Conservation (phyloP, 2,329 filamentous ascomycete species). For the Plenodomus lindquistii region DNA sequence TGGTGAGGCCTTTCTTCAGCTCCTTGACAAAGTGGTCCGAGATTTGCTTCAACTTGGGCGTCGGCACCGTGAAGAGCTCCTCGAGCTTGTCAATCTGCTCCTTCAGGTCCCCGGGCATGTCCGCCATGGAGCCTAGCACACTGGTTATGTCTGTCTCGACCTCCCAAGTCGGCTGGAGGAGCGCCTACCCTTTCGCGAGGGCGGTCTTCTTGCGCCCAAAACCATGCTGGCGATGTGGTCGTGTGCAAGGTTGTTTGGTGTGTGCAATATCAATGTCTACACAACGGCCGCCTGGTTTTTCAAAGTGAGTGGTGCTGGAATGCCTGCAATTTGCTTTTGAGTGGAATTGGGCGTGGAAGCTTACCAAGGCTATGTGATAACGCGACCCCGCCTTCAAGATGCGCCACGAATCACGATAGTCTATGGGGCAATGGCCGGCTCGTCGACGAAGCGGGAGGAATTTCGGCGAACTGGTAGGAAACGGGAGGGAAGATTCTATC, state of each 20-base stretch:
- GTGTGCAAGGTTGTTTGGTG: not conserved
- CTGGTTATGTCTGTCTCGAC: conserved; percentile 23
- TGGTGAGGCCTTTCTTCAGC: conserved; percentile 81
- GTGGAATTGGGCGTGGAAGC: conserved; percentile 1
- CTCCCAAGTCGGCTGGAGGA: conserved; percentile 6
- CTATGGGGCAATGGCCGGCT: conserved; percentile 1
- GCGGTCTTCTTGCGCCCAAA: conserved; percentile 65
- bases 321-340: conserved; percentile 15
- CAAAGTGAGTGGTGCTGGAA: no score
- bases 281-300: no score
- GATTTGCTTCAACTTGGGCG: conserved; percentile 82
- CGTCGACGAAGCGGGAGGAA: conserved; percentile 4
- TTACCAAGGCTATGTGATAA: conserved; percentile 16
- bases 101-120: conserved; percentile 84
- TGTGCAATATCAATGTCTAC: no score
- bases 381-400: conserved; percentile 6
- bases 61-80: conserved; percentile 77
- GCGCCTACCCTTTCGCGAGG: conserved; percentile 73
- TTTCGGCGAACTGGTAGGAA: not conserved
- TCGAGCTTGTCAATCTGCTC: conserved; percentile 82
- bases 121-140: conserved; percentile 77
- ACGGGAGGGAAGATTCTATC: not conserved
- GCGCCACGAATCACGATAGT: conserved; percentile 2
- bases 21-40: conserved; percentile 88
- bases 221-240: conserved; percentile 58